Base-by-base conservation (phyloP, 73 alveolate species). In the Strombidium stylifer region DNA sequence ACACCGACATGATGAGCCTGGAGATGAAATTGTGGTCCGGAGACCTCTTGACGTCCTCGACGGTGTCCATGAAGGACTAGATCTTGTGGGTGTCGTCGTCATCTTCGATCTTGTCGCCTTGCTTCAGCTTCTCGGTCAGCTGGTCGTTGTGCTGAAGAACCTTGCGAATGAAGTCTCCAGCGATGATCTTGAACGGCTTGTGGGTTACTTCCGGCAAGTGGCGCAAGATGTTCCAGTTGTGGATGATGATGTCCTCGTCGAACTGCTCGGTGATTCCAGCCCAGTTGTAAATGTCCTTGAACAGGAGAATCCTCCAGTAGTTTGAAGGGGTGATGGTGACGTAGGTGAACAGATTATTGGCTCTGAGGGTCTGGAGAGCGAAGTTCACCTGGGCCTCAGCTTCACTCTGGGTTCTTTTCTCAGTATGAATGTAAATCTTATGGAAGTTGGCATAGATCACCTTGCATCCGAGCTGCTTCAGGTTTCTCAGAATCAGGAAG, bases 231-330 rank as follows among this genome's bases (percentile, higher is more conserved):
- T 81, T 85, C 68, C 72, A 74, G 53, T 53, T 67, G 53, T 25
- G 40, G 23, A 62, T 51, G 23, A 74, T 64, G 20, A 68, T 62
- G 39, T 49, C 30, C 30, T 42, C 68, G 14, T 24, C 34, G 8
- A 46, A 67, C 15, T 44, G 80, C 20, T 85, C 93, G 30, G 69
- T 60, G 26, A 92, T 81, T 47, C 96, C 95, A 3, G 94, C 87
- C 64, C 59, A 81, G 73, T 92, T 92, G 82, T 47, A 87, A 55
- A 73, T 73, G 55, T 92, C 98, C 75, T 89, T 84, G 82, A 87
- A 92, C 32, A 92, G 48, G 26, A 92, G 65, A 3, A 88, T 73
- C 59, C 69, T 74, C 94, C 96, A 92, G 80, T 79, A 89, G 57
- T 86, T 84, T 37, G 69, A 56, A 21, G 86, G 86, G 46, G 73